Conservation (phyloP, 495 filamentous ascomycete genomes). For the Sporormia fimetaria region DNA sequence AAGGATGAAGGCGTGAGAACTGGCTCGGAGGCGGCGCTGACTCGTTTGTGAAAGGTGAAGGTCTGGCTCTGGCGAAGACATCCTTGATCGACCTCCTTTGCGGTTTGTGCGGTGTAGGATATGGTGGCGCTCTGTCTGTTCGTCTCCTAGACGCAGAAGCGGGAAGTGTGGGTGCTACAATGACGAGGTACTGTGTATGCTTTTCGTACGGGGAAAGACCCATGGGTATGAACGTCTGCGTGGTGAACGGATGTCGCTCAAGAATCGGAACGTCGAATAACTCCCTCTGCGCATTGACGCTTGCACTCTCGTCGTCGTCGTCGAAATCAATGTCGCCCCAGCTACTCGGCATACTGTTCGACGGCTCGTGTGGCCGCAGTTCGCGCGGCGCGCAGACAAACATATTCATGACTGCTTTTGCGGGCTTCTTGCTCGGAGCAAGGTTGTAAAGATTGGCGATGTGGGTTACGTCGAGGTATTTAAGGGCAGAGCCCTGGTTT, state of each 20-base stretch:
- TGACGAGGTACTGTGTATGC: conserved; percentile 58
- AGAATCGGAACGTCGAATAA: conserved; percentile 64
- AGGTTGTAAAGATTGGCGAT: conserved; percentile 54
- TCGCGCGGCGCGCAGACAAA: conserved; percentile 72
- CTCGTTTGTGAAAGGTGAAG: conserved; percentile 34
- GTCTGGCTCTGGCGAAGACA: conserved; percentile 30
- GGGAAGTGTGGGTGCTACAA: conserved; percentile 65
- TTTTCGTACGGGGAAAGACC: conserved; percentile 37
- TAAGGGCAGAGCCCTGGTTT: conserved; percentile 83
- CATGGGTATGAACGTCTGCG: conserved; percentile 83
- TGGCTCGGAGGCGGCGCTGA: conserved; percentile 18
- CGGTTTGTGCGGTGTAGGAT: conserved; percentile 30
- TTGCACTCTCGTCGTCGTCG: conserved; percentile 11
- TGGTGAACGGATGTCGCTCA: conserved; percentile 88
- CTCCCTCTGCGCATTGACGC: conserved; percentile 9
- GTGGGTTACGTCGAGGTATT: conserved; percentile 68
- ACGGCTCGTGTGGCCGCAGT: conserved; percentile 31
- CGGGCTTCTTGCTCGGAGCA: conserved; percentile 51
- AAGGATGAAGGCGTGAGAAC: conserved; percentile 23
- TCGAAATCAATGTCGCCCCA: conserved; percentile 26
- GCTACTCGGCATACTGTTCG: conserved; percentile 24
- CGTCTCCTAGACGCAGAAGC: conserved; percentile 9
- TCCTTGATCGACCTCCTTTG: conserved; percentile 29
- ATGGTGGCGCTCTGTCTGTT: conserved; percentile 31
- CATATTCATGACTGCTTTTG: conserved; percentile 64